Evolutionary conservation across 2,329 filamentous ascomycete species (phyloP), one percentile per base, ranked within the genome.

Genomic region (Aschersonia sp.): DNA sequence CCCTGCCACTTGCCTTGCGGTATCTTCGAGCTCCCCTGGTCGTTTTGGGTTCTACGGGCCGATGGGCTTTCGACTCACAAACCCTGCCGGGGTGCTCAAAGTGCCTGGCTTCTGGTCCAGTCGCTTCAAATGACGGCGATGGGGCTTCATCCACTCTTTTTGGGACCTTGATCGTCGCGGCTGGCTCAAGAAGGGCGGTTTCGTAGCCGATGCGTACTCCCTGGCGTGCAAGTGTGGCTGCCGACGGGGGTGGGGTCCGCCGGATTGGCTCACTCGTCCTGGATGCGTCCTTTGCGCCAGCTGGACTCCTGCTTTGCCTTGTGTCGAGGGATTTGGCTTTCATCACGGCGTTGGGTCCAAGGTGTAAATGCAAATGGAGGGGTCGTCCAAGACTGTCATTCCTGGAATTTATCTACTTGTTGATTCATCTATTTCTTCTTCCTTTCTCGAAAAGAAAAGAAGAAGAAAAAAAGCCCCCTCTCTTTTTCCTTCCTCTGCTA

Each of bases 41-140:
- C 40, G 11, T 41, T 7, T 22, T 41, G 11, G 14, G 14, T 41
- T 14, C 11, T 14, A 39, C 45, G 41, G 48, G 45, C 45, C 48
- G 45, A 49, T 32, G 14, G 32, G 30, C 35, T 30, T 42, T 45
- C 46, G 48, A 50, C 48, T 50, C 48, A 50, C 48, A 45, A 50
- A 44, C 48, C 48, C 32, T 50, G 48, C 48, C 22, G 30, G 32
- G 46, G 11, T 32, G 46, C 42, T 22, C 35, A 31, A 11, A 32
- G 12, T 9, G 35, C 35, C 35, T 39, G 35, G 9, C 40, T 14
- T 7, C 14, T 14, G 3, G 5, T 41, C 40, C 14, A 41, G 40
- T 22, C 14, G 11, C 40, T 22, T 41, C 40, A 37, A 8, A 37
- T 37, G 8, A 12, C 35, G 12, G 35, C 35, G 35, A 37, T 37